Conservation (phyloP, 2,329 filamentous ascomycete genomes). For the Bipolaris bicolor region DNA sequence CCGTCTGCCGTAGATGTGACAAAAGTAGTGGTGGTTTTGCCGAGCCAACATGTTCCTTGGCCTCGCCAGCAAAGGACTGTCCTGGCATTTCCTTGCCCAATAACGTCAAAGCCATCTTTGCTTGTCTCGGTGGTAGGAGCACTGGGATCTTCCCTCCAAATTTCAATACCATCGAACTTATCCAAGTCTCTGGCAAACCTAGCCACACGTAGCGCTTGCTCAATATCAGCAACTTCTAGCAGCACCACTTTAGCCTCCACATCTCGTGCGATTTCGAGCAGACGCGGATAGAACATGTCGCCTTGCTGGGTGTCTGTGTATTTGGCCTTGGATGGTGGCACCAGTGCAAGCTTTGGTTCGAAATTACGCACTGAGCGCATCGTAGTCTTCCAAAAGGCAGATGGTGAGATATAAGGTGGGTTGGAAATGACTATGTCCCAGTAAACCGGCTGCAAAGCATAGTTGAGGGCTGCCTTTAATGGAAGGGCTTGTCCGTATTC, state of each 20-base stretch:
- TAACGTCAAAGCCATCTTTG: conserved; percentile 32
- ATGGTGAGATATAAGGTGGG: conserved; percentile 83
- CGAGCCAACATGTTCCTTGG: conserved; percentile 38
- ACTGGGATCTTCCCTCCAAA: conserved; percentile 70
- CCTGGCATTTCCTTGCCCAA: conserved; percentile 52
- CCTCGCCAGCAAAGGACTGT: conserved; percentile 53
- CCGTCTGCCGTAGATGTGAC: conserved; percentile 1
- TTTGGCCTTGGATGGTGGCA: conserved; percentile 48
- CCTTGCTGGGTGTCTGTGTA: conserved; percentile 36
- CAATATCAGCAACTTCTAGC: conserved; percentile 73
- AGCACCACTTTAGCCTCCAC: conserved; percentile 63
- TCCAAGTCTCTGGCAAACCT: conserved; percentile 46
- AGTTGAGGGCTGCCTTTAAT: conserved; percentile 27
- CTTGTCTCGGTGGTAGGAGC: not conserved
- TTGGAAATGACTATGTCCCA: conserved; percentile 79
- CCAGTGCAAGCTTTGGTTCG: conserved; percentile 81
- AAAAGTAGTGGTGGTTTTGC: conserved; percentile 5
- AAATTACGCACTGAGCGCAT: conserved; percentile 76
- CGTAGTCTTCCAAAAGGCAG: conserved; percentile 67
- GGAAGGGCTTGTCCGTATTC: conserved; percentile 16
- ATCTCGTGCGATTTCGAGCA: conserved; percentile 62
- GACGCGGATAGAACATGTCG: conserved; percentile 71
- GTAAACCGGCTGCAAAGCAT: conserved; percentile 21
- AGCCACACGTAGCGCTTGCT: conserved; percentile 70
- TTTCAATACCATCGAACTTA: conserved; percentile 58